Evolutionary conservation across 75 land plant genomes (phyloP), one percentile per base, ranked within the genome.

Genomic region (Selaginella tamariscina): DNA sequence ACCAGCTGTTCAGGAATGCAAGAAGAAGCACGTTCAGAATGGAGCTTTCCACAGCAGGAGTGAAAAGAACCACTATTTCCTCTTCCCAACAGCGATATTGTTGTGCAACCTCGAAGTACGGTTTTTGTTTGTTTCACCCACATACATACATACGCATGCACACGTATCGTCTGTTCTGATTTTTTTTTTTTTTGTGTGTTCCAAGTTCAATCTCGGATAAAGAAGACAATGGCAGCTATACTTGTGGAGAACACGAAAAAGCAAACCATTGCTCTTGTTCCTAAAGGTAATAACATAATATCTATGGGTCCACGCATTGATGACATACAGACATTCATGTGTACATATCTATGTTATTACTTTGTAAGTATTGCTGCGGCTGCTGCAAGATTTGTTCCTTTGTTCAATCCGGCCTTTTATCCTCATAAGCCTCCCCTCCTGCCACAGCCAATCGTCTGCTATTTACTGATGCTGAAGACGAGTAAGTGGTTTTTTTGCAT

Each of bases 391-490:
- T 95, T 95, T 66, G 65, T 62, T 39, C 76, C 82, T 15, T 31
- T 85, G 22, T 91, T 95, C 33, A 87, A 95, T 73, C 62, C 78
- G 24, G 77, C 83, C 15, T 68, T 95, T 39, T 89, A 81, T 75
- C 99, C 99, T 1, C 89, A 82, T 62, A 87, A 87, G 82, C 89
- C 99, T 72, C 99, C 99, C 82, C 88, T 60, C 68, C 77, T 20
- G 49, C 92, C 69, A 72, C 84, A 32, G 86, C 83, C 2, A 95
- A 84, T 67, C 83, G 99, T 32, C 76, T 87, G 65, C 89, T 95
- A 66, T 95, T 95, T 65, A 95, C 99, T 56, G 96, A 89, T 75
- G 76, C 91, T 64, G 99, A 95, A 68, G 99, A 95, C 74, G 90
- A 86, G 99, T 87, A 69, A 80, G 86, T 84, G 32, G 65, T 56